phyloP scores from a whole-genome alignment of 2,329 filamentous ascomycete species.

The Monosporascus sp. region DNA sequence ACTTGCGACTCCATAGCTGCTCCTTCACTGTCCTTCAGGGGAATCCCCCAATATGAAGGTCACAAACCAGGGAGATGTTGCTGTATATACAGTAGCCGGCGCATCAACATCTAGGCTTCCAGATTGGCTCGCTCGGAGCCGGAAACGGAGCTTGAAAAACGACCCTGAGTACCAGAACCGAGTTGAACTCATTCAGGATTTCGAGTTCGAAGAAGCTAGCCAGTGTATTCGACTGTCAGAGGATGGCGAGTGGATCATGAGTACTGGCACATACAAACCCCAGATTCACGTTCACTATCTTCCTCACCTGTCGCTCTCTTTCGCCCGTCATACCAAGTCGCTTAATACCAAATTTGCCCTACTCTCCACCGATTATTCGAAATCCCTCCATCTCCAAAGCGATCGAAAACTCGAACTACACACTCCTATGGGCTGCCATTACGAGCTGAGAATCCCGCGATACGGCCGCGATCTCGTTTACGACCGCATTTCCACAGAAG shows the following conservation, averaged over 20 bases:
- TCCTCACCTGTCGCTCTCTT: slow-evolving; percentile 89
- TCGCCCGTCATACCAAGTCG: slow-evolving; percentile 82
- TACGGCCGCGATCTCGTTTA: slow-evolving; percentile 90
- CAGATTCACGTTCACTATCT: slow-evolving; percentile 97
- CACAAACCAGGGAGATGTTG: slow-evolving; percentile 74
- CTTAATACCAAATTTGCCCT: slow-evolving; percentile 89
- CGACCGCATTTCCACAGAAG: slow-evolving; percentile 76
- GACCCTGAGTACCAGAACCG: slow-evolving; percentile 91
- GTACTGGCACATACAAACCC: slow-evolving; percentile 71
- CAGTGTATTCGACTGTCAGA: slow-evolving; percentile 85
- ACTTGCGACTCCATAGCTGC: neutral
- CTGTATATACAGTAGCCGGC: slow-evolving; percentile 93
- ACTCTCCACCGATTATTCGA: slow-evolving; percentile 86
- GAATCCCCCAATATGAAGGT: slow-evolving; percentile 60
- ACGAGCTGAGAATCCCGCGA: slow-evolving; percentile 81
- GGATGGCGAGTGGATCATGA: slow-evolving; percentile 97
- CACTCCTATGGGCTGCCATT: slow-evolving; percentile 63
- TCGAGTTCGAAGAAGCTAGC: slow-evolving; percentile 95
- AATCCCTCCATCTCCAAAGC: slow-evolving; percentile 87
- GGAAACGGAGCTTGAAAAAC: slow-evolving; percentile 88
- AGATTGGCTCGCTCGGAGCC: slow-evolving; percentile 83
- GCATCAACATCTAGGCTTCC: slow-evolving; percentile 83
- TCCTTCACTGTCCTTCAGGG: neutral
- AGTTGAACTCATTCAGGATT: slow-evolving; percentile 92
- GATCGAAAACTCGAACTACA: slow-evolving; percentile 83